phyloP scores from a whole-genome alignment of 2,329 filamentous ascomycete genomes.

The Colletotrichum nymphaeae region DNA sequence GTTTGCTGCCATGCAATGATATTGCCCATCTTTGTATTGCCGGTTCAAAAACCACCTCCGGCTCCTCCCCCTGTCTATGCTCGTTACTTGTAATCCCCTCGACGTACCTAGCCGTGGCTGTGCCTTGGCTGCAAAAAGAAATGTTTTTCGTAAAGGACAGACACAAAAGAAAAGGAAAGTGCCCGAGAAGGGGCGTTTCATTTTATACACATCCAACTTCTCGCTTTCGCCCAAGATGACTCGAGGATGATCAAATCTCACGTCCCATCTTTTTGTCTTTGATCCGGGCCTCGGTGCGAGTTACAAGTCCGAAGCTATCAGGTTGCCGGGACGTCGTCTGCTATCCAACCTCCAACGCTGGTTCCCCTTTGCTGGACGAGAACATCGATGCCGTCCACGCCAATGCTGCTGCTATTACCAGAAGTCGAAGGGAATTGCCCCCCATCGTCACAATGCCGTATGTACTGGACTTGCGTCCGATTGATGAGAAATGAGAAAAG shows the following conservation, averaged over 20 bases:
- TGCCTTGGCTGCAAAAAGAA: slow-evolving; percentile 16
- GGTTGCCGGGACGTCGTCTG: slow-evolving; percentile 4
- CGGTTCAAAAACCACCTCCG: slow-evolving; percentile 27
- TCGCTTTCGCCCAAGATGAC: slow-evolving; percentile 14
- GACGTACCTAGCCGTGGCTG: slow-evolving; percentile 4
- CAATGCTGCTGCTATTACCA: slow-evolving; percentile 38
- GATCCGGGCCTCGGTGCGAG: neutral
- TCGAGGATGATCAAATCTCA: slow-evolving; percentile 11
- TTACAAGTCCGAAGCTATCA: neutral
- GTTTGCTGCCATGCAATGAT: slow-evolving; percentile 30
- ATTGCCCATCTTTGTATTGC: slow-evolving; percentile 36
- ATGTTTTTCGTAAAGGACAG: slow-evolving; percentile 31
- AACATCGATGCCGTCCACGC: slow-evolving; percentile 13
- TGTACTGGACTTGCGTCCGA: slow-evolving; percentile 35
- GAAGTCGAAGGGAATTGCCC: slow-evolving; percentile 33
- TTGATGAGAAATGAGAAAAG: slow-evolving; percentile 31
- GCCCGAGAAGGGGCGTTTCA: slow-evolving; percentile 12
- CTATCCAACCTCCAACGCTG: slow-evolving; percentile 26
- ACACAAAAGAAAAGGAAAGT: slow-evolving; percentile 33
- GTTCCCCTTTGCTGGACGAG: neutral
- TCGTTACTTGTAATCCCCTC: slow-evolving; percentile 33
- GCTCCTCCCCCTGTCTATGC: slow-evolving; percentile 35
- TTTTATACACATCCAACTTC: slow-evolving; percentile 36
- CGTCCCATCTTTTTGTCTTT: neutral
- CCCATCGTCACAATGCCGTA: slow-evolving; percentile 33